Base-by-base conservation (phyloP, 768 basidiomycete genomes). In the Pleurotus sapidus region DNA sequence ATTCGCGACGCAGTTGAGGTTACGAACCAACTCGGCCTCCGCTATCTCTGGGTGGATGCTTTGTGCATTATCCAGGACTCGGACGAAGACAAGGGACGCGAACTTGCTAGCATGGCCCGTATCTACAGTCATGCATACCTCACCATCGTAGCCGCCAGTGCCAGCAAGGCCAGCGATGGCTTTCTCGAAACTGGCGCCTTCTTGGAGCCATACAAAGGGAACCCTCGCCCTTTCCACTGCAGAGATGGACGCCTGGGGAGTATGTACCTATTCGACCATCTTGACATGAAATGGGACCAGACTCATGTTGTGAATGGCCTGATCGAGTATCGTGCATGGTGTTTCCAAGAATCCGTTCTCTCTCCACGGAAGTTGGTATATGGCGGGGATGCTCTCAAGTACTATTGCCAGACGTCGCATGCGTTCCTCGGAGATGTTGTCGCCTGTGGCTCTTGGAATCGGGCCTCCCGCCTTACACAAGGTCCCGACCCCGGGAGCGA, bases 11-110 rank as follows among this genome's bases (percentile, higher is more conserved):
- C 49, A 14, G 30, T 49, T 27, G 25, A 24, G 5, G 15, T 34
- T 5, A 49, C 49, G 15, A 24, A 49, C 27, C 4, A 25, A 15
- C 25, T 27, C 14, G 27, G 27, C 15, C 15, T 49, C 6, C 25
- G 20, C 15, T 49, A 49, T 34, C 49, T 49, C 14, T 49, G 49
- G 49, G 25, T 34, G 8, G 49, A 49, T 25, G 34, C 49, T 25
- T n/a, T 49, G n/a, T 49, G 49, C n/a, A 34, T 49, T 18, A 49
- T 49, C n/a, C 49, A 49, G 27, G 49, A 49, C 34, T 49, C 49
- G 8, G 18, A 49, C 4, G 49, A 49, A 15, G 49, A 49, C 25
- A 49, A 34, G 27, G 12, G 17, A 6, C 23, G 25, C 25, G 20
- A 49, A 20, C 49, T 49, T 6, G 18, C 49, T 20, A 12, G 17